phyloP scores from a whole-genome alignment of 176 grass and related monocot species.

The Carex littledalei region DNA sequence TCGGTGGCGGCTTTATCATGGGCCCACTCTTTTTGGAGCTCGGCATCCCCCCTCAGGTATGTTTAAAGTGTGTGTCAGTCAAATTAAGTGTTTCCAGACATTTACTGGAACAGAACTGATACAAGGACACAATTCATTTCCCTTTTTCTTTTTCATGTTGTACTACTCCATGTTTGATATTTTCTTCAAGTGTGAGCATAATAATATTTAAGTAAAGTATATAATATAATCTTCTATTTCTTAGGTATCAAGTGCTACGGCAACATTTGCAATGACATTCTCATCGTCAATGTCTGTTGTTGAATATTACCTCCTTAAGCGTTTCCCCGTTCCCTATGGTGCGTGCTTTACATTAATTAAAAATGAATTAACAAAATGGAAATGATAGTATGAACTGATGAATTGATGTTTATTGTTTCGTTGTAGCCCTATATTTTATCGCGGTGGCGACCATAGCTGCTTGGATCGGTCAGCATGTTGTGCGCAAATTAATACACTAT shows the following conservation, averaged over 20 bases:
- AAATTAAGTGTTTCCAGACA: background rate
- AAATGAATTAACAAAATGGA: background rate
- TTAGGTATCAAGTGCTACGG: constrained; percentile 94
- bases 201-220: constrained; percentile 2
- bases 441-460: constrained; percentile 61
- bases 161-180: background rate
- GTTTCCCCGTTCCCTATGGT: constrained; percentile 85
- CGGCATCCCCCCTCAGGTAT: constrained; percentile 83
- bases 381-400: background rate
- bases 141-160: background rate
- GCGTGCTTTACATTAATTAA: background rate
- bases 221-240: background rate
- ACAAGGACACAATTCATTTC: background rate
- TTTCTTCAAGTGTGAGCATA: background rate
- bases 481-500: constrained; percentile 65
- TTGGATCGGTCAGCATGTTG: constrained; percentile 55
- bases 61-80: background rate
- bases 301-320: constrained; percentile 83
- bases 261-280: constrained; percentile 96
- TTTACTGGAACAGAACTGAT: background rate
- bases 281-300: constrained; percentile 93
- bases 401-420: background rate
- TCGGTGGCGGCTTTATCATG: constrained; percentile 92
- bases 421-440: constrained; percentile 58
- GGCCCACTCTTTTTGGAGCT: constrained; percentile 90